Conservation (phyloP, 176 grass and related monocot species). For the Bothriochloa decipiens region DNA sequence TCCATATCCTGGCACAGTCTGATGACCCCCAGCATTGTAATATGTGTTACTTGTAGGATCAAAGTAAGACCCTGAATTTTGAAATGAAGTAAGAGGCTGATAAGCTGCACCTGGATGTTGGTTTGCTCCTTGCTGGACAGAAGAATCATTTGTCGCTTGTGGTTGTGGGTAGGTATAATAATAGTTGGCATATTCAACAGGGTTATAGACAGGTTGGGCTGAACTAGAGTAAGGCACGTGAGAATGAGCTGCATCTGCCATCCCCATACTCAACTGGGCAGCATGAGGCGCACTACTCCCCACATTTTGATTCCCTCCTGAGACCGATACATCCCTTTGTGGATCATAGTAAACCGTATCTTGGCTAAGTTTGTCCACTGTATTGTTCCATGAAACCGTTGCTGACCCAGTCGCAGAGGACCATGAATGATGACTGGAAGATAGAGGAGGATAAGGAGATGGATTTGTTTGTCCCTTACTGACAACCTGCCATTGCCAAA, state of each 20-base stretch:
- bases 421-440: constrained; percentile 64
- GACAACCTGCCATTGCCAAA: constrained; percentile 53
- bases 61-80: constrained; percentile 97
- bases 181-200: constrained; percentile 61
- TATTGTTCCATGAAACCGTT: constrained; percentile 61
- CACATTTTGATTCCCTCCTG: constrained; percentile 61
- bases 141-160: constrained; percentile 58
- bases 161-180: constrained; percentile 76
- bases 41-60: constrained; percentile 90
- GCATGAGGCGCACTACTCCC: constrained; percentile 47
- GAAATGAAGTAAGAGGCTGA: constrained; percentile 99
- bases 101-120: constrained; percentile 99
- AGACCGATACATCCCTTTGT: constrained; percentile 60
- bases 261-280: constrained; percentile 39
- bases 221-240: constrained; percentile 65
- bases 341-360: constrained; percentile 76
- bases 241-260: constrained; percentile 49
- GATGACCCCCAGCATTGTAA: constrained; percentile 99
- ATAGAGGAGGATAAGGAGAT: constrained; percentile 56
- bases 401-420: constrained; percentile 47
- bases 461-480: constrained; percentile 55
- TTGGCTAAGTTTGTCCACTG: constrained; percentile 42
- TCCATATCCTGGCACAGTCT: constrained; percentile 73
- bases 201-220: constrained; percentile 63
- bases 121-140: constrained; percentile 75